These are phyloP conservation scores for Tinospora cordifolia DNA, from an alignment of 164 flowering plant species.

Conservation along the genomic window DNA sequence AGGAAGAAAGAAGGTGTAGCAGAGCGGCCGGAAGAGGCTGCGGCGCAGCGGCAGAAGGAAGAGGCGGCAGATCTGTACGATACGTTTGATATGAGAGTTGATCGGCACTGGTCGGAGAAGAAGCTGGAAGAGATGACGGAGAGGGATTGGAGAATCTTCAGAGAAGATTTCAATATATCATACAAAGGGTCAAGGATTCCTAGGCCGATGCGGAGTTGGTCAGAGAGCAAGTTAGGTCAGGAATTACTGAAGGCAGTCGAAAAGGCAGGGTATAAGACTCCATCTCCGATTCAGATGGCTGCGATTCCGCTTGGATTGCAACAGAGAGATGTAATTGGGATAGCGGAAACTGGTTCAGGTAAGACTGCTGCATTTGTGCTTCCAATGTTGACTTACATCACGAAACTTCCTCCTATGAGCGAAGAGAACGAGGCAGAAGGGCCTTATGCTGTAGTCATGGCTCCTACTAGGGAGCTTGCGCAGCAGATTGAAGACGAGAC, in stretches of 20 bases:
- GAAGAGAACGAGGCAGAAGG: slow-evolving; percentile 90
- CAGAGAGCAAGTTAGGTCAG: slow-evolving; percentile 48
- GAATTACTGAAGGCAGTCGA: slow-evolving; percentile 76
- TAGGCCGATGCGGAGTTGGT: slow-evolving; percentile 79
- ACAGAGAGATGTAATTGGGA: slow-evolving; percentile 84
- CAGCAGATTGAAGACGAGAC: slow-evolving; percentile 94
- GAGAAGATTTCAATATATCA: slow-evolving; percentile 79
- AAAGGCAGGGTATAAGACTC: slow-evolving; percentile 70
- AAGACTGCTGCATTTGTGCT: slow-evolving; percentile 93
- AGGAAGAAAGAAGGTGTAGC: slow-evolving; percentile 68
- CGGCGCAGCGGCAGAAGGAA: slow-evolving; percentile 52
- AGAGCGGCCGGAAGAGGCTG: slow-evolving; percentile 74
- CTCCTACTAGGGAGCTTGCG: slow-evolving; percentile 89
- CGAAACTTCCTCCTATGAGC: slow-evolving; percentile 65
- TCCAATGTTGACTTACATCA: slow-evolving; percentile 78
- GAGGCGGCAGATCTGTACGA: slow-evolving; percentile 66
- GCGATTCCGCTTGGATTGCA: slow-evolving; percentile 84
- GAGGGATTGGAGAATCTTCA: slow-evolving; percentile 86
- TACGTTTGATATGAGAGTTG: slow-evolving; percentile 70
- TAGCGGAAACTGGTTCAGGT: slow-evolving; percentile 93
- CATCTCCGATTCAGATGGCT: slow-evolving; percentile 91
- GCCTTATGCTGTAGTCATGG: slow-evolving; percentile 89
- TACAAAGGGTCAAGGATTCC: slow-evolving; percentile 86
- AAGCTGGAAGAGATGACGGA: slow-evolving; percentile 82
- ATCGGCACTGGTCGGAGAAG: slow-evolving; percentile 83